These are phyloP conservation scores for Fusarium sororula DNA, from an alignment of 2,329 filamentous ascomycete genomes.

Conservation along the genomic window DNA sequence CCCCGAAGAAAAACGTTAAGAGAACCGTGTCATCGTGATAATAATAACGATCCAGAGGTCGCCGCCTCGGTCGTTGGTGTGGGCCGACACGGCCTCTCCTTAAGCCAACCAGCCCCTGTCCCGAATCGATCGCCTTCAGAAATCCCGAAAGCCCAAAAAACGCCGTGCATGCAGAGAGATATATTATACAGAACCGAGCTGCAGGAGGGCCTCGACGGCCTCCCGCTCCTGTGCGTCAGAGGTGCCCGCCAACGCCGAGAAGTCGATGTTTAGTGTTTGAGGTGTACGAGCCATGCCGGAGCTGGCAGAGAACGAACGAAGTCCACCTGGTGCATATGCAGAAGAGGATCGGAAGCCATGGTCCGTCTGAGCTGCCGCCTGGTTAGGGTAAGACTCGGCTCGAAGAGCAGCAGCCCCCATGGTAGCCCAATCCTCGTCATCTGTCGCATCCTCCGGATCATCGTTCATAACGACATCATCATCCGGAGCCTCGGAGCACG, in stretches of 20 bases:
- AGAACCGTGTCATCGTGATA: constrained; percentile 48
- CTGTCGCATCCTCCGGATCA: constrained; percentile 86
- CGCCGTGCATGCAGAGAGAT: constrained; percentile 63
- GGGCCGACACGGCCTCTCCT: constrained; percentile 46
- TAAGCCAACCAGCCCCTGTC: constrained; percentile 46
- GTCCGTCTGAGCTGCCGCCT: constrained; percentile 64
- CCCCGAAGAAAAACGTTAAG: constrained; percentile 23
- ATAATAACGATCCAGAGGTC: constrained; percentile 43
- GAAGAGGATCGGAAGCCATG: constrained; percentile 52
- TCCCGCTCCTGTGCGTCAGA: constrained; percentile 80
- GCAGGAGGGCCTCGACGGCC: constrained; percentile 81
- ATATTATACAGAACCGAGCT: constrained; percentile 82
- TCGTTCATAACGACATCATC: constrained; percentile 75
- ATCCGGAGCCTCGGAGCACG: constrained; percentile 78
- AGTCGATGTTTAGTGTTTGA: constrained; percentile 61
- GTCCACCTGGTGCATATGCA: constrained; percentile 58
- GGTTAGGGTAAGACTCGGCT: constrained; percentile 68
- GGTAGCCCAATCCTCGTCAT: constrained; percentile 95
- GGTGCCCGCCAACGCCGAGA: constrained; percentile 60
- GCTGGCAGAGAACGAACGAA: constrained; percentile 60
- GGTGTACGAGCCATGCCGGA: constrained; percentile 64
- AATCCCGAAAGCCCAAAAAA: constrained; percentile 49
- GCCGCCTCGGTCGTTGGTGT: constrained; percentile 44
- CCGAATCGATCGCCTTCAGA: constrained; percentile 35
- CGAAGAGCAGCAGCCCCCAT: constrained; percentile 88